A percentile compares a stretch with the other conserved stretches of the same genome.
phyloP scores from a whole-genome alignment of 1,284 basidiomycete genomes.

The Inonotus obliquus region DNA sequence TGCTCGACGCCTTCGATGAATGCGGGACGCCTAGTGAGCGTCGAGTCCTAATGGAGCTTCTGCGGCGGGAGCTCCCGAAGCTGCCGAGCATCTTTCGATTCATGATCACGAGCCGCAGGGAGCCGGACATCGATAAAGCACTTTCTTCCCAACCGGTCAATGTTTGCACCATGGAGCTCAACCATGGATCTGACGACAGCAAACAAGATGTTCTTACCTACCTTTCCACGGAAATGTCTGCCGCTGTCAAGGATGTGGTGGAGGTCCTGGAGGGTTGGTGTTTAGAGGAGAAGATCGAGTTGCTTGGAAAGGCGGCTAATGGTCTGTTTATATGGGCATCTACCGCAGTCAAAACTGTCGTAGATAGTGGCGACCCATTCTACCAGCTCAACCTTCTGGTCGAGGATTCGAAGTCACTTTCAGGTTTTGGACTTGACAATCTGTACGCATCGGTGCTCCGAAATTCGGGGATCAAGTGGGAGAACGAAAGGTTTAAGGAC shows the following conservation, averaged over 20 bases:
- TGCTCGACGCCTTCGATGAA: constrained; percentile 11
- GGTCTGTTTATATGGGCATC: constrained; percentile 28
- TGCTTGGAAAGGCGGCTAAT: constrained; percentile 22
- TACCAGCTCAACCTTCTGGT: not conserved
- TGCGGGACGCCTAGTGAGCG: constrained; percentile 20
- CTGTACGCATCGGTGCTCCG: constrained; percentile 1
- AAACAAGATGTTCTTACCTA: not conserved
- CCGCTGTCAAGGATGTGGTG: not conserved
- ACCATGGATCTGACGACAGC: not conserved
- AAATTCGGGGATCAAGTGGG: not conserved
- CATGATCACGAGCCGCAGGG: not conserved
- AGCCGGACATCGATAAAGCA: not conserved
- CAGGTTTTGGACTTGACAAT: not conserved
- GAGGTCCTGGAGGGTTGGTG: not conserved
- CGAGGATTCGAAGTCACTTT: not conserved
- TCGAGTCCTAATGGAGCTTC: constrained; percentile 26
- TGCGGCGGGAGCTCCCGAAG: constrained; percentile 22
- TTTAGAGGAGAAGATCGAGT: constrained; percentile 17
- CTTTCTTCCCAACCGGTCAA: not conserved
- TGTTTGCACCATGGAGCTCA: not conserved
- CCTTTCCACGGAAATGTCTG: not conserved
- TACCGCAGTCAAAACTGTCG: constrained; percentile 24
- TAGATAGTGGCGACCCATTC: not conserved
- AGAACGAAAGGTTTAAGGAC: not conserved
- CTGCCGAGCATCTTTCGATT: constrained; percentile 2